Base-by-base conservation (phyloP, 345 rosid species). In the Hibiscus mutabilis region DNA sequence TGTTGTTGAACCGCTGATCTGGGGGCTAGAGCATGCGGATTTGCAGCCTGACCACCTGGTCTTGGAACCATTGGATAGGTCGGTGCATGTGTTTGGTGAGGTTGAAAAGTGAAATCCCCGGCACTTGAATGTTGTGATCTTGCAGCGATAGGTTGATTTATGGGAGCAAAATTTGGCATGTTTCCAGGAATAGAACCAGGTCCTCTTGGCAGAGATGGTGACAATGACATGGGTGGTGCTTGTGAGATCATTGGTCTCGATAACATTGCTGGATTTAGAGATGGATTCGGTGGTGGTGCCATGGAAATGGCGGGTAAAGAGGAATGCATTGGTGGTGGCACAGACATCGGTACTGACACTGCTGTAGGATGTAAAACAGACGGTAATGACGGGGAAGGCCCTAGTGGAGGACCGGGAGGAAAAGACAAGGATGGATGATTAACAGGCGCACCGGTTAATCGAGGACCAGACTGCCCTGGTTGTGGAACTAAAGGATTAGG, bases 91-190 rank as follows among this genome's bases (percentile, higher is more conserved):
- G 72, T 77, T 47, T 58, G 86, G 22, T 80, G 87, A 62, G 78
- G 83, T 61, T 68, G 89, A 78, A 88, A 91, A 25, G 88, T 86
- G 40, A 90, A 91, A 78, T 87, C 96, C 44, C 80, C 85, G 16
- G 74, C 74, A 78, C 73, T 78, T 14, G 91, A 80, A 57, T 76
- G 86, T 77, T 68, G 85, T 0, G 53, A 80, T 49, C 79, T 81
- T 2, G 79, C 76, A 74, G 73, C 72, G 31, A 79, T 42, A n/a
- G 81, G 79, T 35, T 77, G 81, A 75, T 81, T 82, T 31, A 49
- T n/a, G 29, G 84, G 73, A 65, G 83, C 72, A 79, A 81, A 84
- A 64, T 82, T 86, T 55, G 79, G 63, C 31, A 53, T 22, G 59
- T 60, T 71, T 70, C 78, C 80, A 72, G 85, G 42, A 18, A 18